Conservation (phyloP, 1,284 basidiomycete species). For the Boletellus deceptivus region DNA sequence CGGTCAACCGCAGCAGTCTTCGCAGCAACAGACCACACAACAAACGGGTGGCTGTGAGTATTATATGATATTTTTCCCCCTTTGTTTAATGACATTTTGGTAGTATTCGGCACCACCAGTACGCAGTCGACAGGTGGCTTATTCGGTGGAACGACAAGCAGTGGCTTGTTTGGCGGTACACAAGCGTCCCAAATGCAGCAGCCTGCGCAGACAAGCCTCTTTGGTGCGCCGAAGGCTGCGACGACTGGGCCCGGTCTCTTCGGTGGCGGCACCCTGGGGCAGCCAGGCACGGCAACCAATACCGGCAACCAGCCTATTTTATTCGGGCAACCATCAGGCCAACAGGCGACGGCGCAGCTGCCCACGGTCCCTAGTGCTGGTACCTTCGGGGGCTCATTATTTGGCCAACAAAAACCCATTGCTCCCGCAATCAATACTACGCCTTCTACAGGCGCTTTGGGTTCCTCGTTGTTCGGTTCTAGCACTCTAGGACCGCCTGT, state of each 20-base stretch:
- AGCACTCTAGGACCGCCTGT: slow-evolving; percentile 42
- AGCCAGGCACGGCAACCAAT: slow-evolving; percentile 34
- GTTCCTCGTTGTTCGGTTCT: slow-evolving; percentile 49
- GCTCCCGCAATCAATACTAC: slow-evolving; percentile 34
- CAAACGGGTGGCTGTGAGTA: slow-evolving; percentile 34
- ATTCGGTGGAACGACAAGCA: slow-evolving; percentile 33
- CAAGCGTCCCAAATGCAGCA: slow-evolving; percentile 37
- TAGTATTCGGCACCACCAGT: slow-evolving; percentile 27
- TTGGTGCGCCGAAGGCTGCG: slow-evolving; percentile 36
- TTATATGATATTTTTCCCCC: not conserved
- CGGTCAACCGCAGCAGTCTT: slow-evolving; percentile 37
- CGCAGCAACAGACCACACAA: slow-evolving; percentile 33
- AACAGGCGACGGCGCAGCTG: slow-evolving; percentile 35
- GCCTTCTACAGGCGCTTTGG: slow-evolving; percentile 42
- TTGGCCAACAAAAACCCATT: slow-evolving; percentile 40
- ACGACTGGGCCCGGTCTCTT: slow-evolving; percentile 31
- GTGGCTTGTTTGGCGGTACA: slow-evolving; percentile 48
- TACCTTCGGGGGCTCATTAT: slow-evolving; percentile 41
- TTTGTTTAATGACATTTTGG: slow-evolving; percentile 9
- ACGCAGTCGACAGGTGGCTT: slow-evolving; percentile 30
- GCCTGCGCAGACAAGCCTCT: slow-evolving; percentile 32
- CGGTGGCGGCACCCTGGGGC: slow-evolving; percentile 32
- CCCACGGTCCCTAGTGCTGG: slow-evolving; percentile 27
- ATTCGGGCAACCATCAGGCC: slow-evolving; percentile 44
- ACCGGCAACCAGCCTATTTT: slow-evolving; percentile 32